Percentiles rank a stretch among this genome's conserved stretches.
Conservation (phyloP, 441 rosid species). For the Flueggea neowawraea region DNA sequence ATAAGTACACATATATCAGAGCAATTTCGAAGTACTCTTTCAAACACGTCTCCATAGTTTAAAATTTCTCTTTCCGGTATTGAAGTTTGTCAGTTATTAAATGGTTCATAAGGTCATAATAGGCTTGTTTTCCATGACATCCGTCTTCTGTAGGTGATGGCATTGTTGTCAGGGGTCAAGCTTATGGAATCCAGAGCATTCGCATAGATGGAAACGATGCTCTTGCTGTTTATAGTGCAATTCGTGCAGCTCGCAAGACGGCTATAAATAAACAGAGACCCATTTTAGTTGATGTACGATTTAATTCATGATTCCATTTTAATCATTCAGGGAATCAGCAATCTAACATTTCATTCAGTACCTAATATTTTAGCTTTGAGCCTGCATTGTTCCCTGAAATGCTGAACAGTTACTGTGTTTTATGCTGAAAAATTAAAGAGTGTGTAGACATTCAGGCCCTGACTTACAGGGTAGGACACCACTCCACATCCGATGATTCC, state of each 20-base stretch:
- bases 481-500: constrained; percentile 85
- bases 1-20: constrained; percentile 67
- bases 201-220: constrained; percentile 84
- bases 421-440: neutral
- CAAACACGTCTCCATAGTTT: neutral
- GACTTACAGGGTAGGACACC: constrained; percentile 74
- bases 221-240: constrained; percentile 62
- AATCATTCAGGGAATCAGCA: neutral
- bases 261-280: constrained; percentile 60
- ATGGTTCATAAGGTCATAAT: too few species aligned
- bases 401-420: too few species aligned
- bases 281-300: constrained; percentile 57
- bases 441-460: constrained; percentile 32
- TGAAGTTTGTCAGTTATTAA: too few species aligned
- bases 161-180: constrained; percentile 66
- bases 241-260: constrained; percentile 55
- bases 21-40: constrained; percentile 61
- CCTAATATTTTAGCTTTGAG: too few species aligned
- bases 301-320: neutral
- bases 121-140: too few species aligned
- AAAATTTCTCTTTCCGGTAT: too few species aligned
- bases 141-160: constrained; percentile 56
- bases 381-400: too few species aligned
- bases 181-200: constrained; percentile 69
- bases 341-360: neutral